phyloP scores from a whole-genome alignment of 495 filamentous ascomycete genomes.

The Oidiodendron maius region DNA sequence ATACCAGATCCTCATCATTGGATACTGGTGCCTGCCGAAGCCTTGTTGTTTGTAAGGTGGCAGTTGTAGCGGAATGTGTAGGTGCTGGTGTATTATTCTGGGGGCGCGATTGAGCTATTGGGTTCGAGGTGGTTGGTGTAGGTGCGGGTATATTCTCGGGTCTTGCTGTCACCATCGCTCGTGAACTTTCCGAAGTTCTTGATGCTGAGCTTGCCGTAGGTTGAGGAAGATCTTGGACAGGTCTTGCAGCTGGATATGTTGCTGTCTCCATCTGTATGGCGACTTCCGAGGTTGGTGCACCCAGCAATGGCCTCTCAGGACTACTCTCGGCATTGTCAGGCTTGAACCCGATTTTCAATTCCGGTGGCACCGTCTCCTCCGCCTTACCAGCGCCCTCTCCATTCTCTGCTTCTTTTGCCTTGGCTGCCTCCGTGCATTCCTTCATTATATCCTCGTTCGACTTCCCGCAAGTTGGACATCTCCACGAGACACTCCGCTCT shows the following conservation, averaged over 20 bases:
- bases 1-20: slow-evolving; percentile 41
- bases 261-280: slow-evolving; percentile 11
- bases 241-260: slow-evolving; percentile 26
- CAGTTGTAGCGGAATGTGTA: background rate
- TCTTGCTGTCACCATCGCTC: too few relatives aligned
- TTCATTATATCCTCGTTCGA: slow-evolving; percentile 67
- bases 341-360: slow-evolving; percentile 52
- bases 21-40: slow-evolving; percentile 6
- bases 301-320: background rate
- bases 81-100: too few relatives aligned
- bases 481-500: slow-evolving; percentile 50
- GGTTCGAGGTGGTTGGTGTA: slow-evolving; percentile 1
- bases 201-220: slow-evolving; percentile 12
- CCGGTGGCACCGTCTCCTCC: slow-evolving; percentile 45
- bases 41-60: background rate
- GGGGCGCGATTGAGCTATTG: background rate
- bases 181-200: background rate
- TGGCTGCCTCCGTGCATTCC: slow-evolving; percentile 54
- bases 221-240: slow-evolving; percentile 27
- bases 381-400: slow-evolving; percentile 25
- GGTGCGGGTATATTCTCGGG: too few relatives aligned
- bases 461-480: slow-evolving; percentile 58
- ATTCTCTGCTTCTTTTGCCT: slow-evolving; percentile 43
- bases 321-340: slow-evolving; percentile 39
- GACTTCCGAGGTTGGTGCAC: background rate